A percentile compares a stretch with the other conserved stretches of the same genome.
Evolutionary conservation across 106 monocot genomes (phyloP).

Genomic region (Allium fistulosum): DNA sequence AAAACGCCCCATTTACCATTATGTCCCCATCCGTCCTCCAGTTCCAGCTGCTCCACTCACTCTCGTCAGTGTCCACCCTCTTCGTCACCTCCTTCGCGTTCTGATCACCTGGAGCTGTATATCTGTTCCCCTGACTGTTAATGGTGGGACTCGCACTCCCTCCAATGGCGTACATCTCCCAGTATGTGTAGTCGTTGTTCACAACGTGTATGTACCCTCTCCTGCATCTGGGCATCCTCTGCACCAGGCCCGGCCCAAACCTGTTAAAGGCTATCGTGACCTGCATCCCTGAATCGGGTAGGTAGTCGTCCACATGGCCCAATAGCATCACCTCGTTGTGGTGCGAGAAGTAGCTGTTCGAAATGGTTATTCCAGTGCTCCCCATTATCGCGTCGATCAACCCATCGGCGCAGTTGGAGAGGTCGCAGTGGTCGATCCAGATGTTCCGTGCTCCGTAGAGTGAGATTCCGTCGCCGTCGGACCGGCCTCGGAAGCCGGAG

Average conservation of each 20-base stretch:
- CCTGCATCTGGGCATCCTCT: constrained; percentile 67
- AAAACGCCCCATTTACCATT: constrained; percentile 85
- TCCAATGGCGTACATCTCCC: constrained; percentile 78
- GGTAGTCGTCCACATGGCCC: constrained; percentile 54
- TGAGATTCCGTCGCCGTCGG: constrained; percentile 70
- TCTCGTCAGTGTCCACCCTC: constrained; percentile 42
- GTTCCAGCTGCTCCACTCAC: constrained; percentile 67
- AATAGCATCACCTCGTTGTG: constrained; percentile 78
- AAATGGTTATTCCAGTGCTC: constrained; percentile 57
- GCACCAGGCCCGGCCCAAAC: constrained; percentile 51
- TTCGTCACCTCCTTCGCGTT: constrained; percentile 63
- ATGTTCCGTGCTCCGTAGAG: constrained; percentile 33
- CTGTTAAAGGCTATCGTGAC: constrained; percentile 75
- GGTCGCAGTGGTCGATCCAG: constrained; percentile 65
- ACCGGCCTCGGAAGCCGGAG: constrained; percentile 23
- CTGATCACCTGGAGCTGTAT: constrained; percentile 33
- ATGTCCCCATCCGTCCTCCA: constrained; percentile 91
- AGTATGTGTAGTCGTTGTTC: constrained; percentile 56
- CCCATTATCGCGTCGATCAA: constrained; percentile 68
- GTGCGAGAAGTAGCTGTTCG: constrained; percentile 66
- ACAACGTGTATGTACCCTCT: constrained; percentile 61
- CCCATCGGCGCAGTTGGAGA: constrained; percentile 57
- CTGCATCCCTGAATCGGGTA: constrained; percentile 56
- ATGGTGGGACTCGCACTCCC: constrained; percentile 67
- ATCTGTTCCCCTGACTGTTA: constrained; percentile 70